Base-by-base conservation (phyloP, 495 filamentous ascomycete genomes). In the Hyphodiscus hymeniophilus region DNA sequence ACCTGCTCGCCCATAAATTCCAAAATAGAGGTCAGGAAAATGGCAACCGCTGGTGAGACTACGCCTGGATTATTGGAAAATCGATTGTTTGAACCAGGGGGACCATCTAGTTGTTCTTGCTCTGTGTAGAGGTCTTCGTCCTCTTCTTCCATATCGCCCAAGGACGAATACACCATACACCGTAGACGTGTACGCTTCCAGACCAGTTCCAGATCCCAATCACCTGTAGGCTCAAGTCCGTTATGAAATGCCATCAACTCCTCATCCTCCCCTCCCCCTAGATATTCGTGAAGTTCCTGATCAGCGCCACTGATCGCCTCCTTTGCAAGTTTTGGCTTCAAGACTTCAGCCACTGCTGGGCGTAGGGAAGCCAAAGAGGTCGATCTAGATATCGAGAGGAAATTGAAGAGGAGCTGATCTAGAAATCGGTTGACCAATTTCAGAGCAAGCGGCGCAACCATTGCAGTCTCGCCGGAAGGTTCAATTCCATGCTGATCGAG, bases 81-180 rank as follows among this genome's bases (percentile, higher is more conserved):
- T 38, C 81, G 75, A 21, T 52, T 45, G 13, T 10, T 47, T 24
- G 56, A 68, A 48, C 54, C 69, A 49, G 62, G 57, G 38, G 60
- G 59, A 31, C 77, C 73, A 10, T 77, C 72, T 4, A 85, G 71
- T 34, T 81, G 74, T 28, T 89, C 85, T 54, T 83, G 74, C 38
- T 82, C 73, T 56, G 89, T 84, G 54, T 81, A 87, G 52, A 79
- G 80, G 59, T 95, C 89, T 61, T 98, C 92, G 43, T 97, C 94
- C 56, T 96, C 88, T 66, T 95, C 90, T 63, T 99, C 94, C 76
- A 99, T 80, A 57, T 99, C 92, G 20, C 94, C 94, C 12, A 99
- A 68, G 10, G 89, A 89, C 6, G 88, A 97, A 62, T 97, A 97
- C 15, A 97, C 91, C 94, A 99, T 97, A 60, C 90, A 92, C 45